These are phyloP conservation scores for Syzygium aromaticum DNA, from an alignment of 345 rosid species.

Conservation along the genomic window DNA sequence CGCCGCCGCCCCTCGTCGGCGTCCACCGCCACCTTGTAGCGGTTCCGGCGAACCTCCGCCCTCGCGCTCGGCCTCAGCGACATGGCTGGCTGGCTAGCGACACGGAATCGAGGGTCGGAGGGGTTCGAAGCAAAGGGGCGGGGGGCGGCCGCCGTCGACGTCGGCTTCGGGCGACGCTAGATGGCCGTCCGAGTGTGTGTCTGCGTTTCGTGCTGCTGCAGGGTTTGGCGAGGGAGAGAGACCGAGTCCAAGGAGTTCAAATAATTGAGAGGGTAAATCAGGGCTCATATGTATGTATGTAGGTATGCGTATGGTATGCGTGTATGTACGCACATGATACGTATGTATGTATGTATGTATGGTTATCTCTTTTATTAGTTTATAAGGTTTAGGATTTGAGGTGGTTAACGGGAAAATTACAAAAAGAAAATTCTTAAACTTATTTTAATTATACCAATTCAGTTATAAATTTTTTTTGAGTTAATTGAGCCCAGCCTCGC, in stretches of 20 bases:
- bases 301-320: not conserved
- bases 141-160: not conserved
- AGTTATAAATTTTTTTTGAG: too few relatives aligned
- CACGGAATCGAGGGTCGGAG: not conserved
- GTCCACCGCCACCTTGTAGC: conserved; percentile 81
- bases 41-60: conserved; percentile 69
- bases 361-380: not conserved
- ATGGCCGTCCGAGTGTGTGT: not conserved
- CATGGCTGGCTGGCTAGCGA: conserved; percentile 16
- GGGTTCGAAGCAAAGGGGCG: not conserved
- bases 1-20: conserved; percentile 87
- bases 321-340: not conserved
- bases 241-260: not conserved
- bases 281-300: not conserved
- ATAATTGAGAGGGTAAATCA: not conserved
- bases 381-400: not conserved
- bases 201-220: not conserved
- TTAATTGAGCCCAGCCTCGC: too few relatives aligned
- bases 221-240: not conserved
- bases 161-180: not conserved
- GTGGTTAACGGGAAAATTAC: too few relatives aligned
- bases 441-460: too few relatives aligned
- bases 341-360: not conserved
- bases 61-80: conserved; percentile 69
- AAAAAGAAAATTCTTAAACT: too few relatives aligned